Evolutionary conservation across 164 flowering plant species (phyloP).

Genomic region (Taxillus chinensis): DNA sequence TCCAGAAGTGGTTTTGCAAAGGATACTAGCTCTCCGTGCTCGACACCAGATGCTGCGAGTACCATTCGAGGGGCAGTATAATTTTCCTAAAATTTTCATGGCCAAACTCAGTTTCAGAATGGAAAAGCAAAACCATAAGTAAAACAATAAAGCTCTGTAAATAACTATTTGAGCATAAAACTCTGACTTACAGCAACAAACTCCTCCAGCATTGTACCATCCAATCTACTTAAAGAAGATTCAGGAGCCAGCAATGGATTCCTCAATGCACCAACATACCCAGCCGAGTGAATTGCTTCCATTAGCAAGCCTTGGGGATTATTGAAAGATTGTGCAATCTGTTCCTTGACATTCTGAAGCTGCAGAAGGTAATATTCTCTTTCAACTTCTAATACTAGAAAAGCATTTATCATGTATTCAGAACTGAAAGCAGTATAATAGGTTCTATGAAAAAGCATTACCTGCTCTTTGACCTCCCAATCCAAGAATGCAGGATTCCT

Average conservation of each 20-base stretch:
- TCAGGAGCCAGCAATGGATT: slow-evolving; percentile 77
- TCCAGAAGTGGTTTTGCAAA: slow-evolving; percentile 79
- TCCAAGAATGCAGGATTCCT: slow-evolving; percentile 84
- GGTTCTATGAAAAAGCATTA: slow-evolving; percentile 11
- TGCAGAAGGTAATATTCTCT: slow-evolving; percentile 19
- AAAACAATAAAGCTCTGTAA: neutral
- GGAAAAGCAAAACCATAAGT: neutral
- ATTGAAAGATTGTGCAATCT: slow-evolving; percentile 53
- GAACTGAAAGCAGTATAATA: neutral
- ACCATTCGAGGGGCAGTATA: slow-evolving; percentile 87
- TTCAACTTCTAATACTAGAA: slow-evolving; percentile 3
- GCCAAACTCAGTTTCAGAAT: slow-evolving; percentile 7
- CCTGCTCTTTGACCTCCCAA: slow-evolving; percentile 95
- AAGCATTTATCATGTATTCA: neutral
- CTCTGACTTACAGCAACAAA: slow-evolving; percentile 62
- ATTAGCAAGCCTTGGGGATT: slow-evolving; percentile 76
- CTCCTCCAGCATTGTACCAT: slow-evolving; percentile 55
- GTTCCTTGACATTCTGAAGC: slow-evolving; percentile 64
- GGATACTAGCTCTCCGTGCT: slow-evolving; percentile 65
- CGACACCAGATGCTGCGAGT: slow-evolving; percentile 90
- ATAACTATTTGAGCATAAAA: neutral
- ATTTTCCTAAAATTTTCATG: slow-evolving; percentile 44
- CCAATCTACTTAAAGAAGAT: slow-evolving; percentile 45
- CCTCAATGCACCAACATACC: slow-evolving; percentile 72
- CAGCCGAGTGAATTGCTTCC: slow-evolving; percentile 89